These are phyloP conservation scores for Starmerella roubikii DNA, from an alignment of 805 yeast genomes.

Conservation along the genomic window DNA sequence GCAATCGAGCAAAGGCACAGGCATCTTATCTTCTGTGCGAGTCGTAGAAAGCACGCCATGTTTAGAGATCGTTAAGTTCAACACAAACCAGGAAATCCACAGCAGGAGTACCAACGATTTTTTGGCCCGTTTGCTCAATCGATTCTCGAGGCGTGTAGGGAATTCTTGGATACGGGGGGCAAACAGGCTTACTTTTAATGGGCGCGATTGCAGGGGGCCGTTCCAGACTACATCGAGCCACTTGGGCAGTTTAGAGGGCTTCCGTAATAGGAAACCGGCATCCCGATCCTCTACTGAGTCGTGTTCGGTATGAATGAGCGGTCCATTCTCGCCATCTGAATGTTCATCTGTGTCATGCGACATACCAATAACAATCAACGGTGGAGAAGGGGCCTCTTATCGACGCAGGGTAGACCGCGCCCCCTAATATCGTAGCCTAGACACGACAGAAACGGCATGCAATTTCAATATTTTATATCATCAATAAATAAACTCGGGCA, in stretches of 20 bases:
- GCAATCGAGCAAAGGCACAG: conserved; percentile 18
- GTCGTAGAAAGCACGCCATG: conserved; percentile 19
- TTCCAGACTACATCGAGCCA: conserved; percentile 2
- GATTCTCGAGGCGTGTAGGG: conserved; percentile 9
- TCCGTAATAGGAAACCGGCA: too few species aligned
- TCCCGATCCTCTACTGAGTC: too few species aligned
- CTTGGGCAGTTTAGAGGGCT: neutral
- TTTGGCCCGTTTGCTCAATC: neutral
- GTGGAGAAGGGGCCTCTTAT: too few species aligned
- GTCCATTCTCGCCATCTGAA: too few species aligned
- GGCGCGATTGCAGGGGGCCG: conserved; percentile 9
- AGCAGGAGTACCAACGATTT: conserved; percentile 11
- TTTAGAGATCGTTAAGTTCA: conserved; percentile 14
- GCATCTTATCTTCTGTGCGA: neutral
- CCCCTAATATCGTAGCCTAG: too few species aligned
- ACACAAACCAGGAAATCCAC: conserved; percentile 17
- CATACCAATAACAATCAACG: too few species aligned
- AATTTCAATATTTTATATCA: too few species aligned
- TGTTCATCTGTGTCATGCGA: too few species aligned
- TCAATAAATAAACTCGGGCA: too few species aligned
- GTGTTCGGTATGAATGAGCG: too few species aligned
- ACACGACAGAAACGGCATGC: too few species aligned
- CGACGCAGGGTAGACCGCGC: too few species aligned
- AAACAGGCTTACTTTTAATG: conserved; percentile 13
- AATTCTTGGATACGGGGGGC: conserved; percentile 4